Conservation (phyloP, 345 rosid genomes). For the Moricandia moricandioides region DNA sequence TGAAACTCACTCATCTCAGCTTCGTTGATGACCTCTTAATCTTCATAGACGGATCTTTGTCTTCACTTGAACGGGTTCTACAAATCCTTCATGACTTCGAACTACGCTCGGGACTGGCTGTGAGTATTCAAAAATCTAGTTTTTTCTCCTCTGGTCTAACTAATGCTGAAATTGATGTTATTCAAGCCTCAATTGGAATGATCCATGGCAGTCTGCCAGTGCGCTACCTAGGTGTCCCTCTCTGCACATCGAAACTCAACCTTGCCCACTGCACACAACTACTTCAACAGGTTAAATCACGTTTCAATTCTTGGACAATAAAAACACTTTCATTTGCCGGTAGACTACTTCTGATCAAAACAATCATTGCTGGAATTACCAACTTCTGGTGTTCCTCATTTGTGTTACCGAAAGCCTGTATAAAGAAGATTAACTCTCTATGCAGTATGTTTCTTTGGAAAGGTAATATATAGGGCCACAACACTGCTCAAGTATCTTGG, state of each 20-base stretch:
- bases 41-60: neutral
- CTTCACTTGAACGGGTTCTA: neutral
- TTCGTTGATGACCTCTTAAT: no score
- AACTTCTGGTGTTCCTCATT: no score
- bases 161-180: neutral
- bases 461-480: neutral
- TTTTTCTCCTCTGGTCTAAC: neutral
- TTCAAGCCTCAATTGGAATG: neutral
- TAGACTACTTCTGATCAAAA: no score
- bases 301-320: neutral
- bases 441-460: neutral
- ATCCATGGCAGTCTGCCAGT: neutral
- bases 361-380: no score
- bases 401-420: no score
- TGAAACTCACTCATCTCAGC: no score
- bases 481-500: neutral
- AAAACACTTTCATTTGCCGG: neutral
- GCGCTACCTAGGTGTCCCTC: no score
- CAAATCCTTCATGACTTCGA: neutral
- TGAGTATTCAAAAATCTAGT: neutral
- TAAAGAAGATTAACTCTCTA: no score
- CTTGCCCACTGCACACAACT: neutral
- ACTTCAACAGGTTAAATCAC: neutral
- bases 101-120: no score
- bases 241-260: neutral